Conservation (phyloP, 371 early-diverging fungal genomes). For the Mortierella sp. region DNA sequence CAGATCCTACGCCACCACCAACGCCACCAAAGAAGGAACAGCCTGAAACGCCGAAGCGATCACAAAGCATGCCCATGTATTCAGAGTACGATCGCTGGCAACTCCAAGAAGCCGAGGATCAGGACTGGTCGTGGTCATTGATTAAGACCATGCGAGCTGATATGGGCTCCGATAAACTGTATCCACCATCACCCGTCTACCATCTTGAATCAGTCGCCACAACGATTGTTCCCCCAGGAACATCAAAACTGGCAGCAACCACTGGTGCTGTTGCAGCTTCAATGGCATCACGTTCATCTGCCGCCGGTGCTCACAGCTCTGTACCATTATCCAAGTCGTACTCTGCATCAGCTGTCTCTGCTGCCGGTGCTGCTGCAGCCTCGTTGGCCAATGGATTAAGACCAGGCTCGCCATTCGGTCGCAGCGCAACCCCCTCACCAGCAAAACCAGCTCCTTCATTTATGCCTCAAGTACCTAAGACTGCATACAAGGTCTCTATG, state of each 20-base stretch:
- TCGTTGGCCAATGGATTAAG: slow-evolving; percentile 35
- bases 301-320: slow-evolving; percentile 11
- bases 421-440: slow-evolving; percentile 29
- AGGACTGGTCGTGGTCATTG: slow-evolving; percentile 86
- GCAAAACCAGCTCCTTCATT: neutral
- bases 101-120: slow-evolving; percentile 60
- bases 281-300: slow-evolving; percentile 16
- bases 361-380: slow-evolving; percentile 56
- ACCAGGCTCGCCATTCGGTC: slow-evolving; percentile 48
- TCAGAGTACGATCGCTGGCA: slow-evolving; percentile 49
- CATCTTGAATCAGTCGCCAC: slow-evolving; percentile 64
- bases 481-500: slow-evolving; percentile 61
- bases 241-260: slow-evolving; percentile 12
- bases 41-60: slow-evolving; percentile 20
- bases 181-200: slow-evolving; percentile 82
- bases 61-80: slow-evolving; percentile 51
- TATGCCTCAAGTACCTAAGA: slow-evolving; percentile 17
- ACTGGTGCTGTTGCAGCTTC: slow-evolving; percentile 17
- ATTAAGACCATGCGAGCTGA: slow-evolving; percentile 86
- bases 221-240: slow-evolving; percentile 49
- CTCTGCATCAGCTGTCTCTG: slow-evolving; percentile 34
- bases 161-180: slow-evolving; percentile 84
- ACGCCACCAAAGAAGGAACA: slow-evolving; percentile 22
- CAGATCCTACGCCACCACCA: slow-evolving; percentile 11
- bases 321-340: slow-evolving; percentile 33